Conservation (phyloP, 495 filamentous ascomycete genomes). For the Aspergillus cristatus region DNA sequence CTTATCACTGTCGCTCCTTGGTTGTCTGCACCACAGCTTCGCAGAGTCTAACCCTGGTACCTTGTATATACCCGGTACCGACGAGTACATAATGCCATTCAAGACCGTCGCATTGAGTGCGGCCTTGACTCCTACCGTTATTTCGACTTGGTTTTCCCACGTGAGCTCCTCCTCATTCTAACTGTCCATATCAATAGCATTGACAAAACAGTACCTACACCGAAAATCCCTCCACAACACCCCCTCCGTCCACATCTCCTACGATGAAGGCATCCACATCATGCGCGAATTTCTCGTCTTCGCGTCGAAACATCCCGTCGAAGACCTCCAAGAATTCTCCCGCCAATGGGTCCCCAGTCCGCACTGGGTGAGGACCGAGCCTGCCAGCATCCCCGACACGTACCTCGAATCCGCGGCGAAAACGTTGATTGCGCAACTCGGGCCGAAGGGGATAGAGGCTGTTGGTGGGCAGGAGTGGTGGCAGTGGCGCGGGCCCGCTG, state of each 20-base stretch:
- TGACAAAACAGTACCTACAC: constrained; percentile 63
- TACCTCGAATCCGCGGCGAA: constrained; percentile 53
- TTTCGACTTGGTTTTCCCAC: constrained; percentile 72
- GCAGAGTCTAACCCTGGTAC: too few relatives aligned
- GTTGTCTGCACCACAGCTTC: too few relatives aligned
- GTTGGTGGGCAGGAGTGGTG: constrained; percentile 86
- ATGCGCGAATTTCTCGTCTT: constrained; percentile 76
- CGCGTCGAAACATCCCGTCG: constrained; percentile 78
- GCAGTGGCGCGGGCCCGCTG: constrained; percentile 70
- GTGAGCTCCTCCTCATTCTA: too few relatives aligned
- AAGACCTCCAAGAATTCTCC: constrained; percentile 87
- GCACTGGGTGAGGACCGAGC: constrained; percentile 74
- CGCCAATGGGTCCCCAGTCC: constrained; percentile 82
- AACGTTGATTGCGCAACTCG: constrained; percentile 59
- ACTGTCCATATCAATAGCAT: too few relatives aligned
- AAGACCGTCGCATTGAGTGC: constrained; percentile 65
- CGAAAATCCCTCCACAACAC: constrained; percentile 64
- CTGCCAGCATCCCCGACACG: constrained; percentile 57
- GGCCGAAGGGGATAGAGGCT: constrained; percentile 57
- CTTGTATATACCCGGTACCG: too few relatives aligned
- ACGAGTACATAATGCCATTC: too few relatives aligned
- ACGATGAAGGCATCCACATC: constrained; percentile 86
- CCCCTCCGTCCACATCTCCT: constrained; percentile 79
- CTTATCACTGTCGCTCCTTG: too few relatives aligned
- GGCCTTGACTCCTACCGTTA: constrained; percentile 68